A percentile compares a stretch with the other conserved stretches of the same genome.
Conservation (phyloP, 1,284 basidiomycete species). For the Austroboletus niveus region DNA sequence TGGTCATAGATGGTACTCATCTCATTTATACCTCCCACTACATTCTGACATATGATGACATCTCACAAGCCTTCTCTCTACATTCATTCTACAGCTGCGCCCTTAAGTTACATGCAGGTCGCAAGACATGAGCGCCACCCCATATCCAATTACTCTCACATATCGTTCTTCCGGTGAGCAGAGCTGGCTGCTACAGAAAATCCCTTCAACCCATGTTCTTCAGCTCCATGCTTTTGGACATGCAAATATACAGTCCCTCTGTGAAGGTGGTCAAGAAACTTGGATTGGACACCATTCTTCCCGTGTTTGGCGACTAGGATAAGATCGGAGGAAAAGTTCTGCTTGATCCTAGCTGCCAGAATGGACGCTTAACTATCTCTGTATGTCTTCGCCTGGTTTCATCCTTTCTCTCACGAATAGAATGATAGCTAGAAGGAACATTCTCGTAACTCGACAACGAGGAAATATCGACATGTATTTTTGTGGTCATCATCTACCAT, state of each 20-base stretch:
- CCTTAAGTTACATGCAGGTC: constrained; percentile 29
- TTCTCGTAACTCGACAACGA: constrained; percentile 20
- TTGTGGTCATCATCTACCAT: constrained; percentile 49
- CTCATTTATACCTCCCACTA: constrained; percentile 1
- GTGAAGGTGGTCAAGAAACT: constrained; percentile 46
- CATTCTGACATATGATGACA: constrained; percentile 17
- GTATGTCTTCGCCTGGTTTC: constrained; percentile 36
- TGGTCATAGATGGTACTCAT: neutral
- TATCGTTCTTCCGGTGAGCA: constrained; percentile 46
- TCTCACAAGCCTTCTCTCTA: constrained; percentile 23
- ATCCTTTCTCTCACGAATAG: constrained; percentile 1
- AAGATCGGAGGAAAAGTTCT: constrained; percentile 56
- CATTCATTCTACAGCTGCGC: constrained; percentile 16
- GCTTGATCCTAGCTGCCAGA: constrained; percentile 49
- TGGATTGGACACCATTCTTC: constrained; percentile 38
- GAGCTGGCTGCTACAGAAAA: neutral
- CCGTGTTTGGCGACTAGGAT: constrained; percentile 61
- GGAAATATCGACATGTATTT: constrained; percentile 53
- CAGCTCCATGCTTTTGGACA: constrained; percentile 56
- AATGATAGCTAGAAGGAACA: constrained; percentile 54
- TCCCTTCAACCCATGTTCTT: neutral
- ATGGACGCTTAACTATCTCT: constrained; percentile 56
- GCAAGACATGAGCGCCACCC: constrained; percentile 11
- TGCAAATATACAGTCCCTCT: constrained; percentile 59
- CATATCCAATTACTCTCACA: constrained; percentile 35